phyloP scores from a whole-genome alignment of 1,139 yeast genomes.

The Pneumocystis oryctolagi region DNA sequence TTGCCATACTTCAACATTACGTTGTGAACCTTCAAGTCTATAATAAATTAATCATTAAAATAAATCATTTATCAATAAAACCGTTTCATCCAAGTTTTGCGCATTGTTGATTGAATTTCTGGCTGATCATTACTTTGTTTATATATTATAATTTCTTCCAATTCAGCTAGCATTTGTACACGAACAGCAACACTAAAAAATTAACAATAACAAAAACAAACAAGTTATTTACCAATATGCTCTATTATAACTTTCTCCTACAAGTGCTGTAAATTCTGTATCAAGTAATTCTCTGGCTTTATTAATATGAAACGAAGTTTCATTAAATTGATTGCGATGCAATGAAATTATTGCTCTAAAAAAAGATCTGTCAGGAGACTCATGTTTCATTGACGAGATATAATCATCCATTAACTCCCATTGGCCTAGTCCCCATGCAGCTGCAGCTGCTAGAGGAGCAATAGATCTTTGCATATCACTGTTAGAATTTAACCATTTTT shows the following conservation, averaged over 20 bases:
- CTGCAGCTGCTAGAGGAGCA: conserved; percentile 97
- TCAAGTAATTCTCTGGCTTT: conserved; percentile 79
- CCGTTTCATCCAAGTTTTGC: conserved; percentile 89
- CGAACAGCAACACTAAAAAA: conserved; percentile 68
- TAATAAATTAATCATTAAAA: neutral
- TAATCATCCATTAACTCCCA: conserved; percentile 95
- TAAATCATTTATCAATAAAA: neutral
- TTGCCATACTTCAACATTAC: conserved; percentile 97
- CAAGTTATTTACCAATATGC: conserved; percentile 38
- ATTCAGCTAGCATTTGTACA: conserved; percentile 90
- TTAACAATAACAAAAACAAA: neutral
- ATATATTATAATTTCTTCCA: conserved; percentile 85
- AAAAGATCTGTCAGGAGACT: conserved; percentile 87
- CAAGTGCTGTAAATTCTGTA: conserved; percentile 86
- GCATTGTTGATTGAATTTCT: conserved; percentile 56
- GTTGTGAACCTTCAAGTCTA: conserved; percentile 68
- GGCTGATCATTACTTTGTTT: conserved; percentile 72
- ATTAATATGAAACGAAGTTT: conserved; percentile 62
- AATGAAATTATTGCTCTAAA: conserved; percentile 78
- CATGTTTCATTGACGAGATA: conserved; percentile 75
- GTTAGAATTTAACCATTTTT: conserved; percentile 65
- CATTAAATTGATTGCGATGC: conserved; percentile 74
- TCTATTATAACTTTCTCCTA: conserved; percentile 89
- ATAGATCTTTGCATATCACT: conserved; percentile 67
- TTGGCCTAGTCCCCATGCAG: conserved; percentile 96